phyloP scores from a whole-genome alignment of 805 yeast species.

The Yarrowia hollandica region DNA sequence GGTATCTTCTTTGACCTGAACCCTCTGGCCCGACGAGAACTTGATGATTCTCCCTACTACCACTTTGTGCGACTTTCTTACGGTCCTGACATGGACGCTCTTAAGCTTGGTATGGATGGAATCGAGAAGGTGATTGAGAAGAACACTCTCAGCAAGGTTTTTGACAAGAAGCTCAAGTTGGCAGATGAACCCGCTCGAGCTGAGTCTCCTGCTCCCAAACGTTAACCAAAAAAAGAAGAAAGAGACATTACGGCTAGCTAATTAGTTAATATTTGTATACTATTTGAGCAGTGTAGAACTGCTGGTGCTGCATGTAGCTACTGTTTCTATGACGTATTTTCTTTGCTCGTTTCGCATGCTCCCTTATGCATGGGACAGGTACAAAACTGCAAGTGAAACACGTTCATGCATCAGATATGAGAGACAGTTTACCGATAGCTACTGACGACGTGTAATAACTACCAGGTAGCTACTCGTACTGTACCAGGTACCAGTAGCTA shows the following conservation, averaged over 20 bases:
- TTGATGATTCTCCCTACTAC: conserved; percentile 61
- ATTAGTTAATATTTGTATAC: too few species aligned
- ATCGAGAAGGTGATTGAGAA: conserved; percentile 49
- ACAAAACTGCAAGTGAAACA: background rate
- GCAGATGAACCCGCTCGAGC: conserved; percentile 18
- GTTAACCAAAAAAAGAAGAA: background rate
- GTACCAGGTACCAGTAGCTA: too few species aligned
- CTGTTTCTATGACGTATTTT: too few species aligned
- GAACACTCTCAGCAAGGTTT: background rate
- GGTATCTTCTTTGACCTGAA: conserved; percentile 63
- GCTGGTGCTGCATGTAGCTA: too few species aligned
- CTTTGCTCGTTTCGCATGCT: too few species aligned
- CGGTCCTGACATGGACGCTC: conserved; percentile 56
- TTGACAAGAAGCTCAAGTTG: background rate
- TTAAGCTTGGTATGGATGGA: conserved; percentile 60
- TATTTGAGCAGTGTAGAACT: too few species aligned
- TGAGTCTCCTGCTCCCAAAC: conserved; percentile 22
- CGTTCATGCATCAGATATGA: background rate
- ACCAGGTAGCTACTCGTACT: too few species aligned
- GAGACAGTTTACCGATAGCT: too few species aligned
- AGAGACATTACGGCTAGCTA: too few species aligned
- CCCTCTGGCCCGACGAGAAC: conserved; percentile 50
- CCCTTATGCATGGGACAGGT: background rate
- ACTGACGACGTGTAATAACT: too few species aligned
- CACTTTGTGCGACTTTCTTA: conserved; percentile 59